Conservation (phyloP, 805 yeast genomes). For the Candida boleticola region DNA sequence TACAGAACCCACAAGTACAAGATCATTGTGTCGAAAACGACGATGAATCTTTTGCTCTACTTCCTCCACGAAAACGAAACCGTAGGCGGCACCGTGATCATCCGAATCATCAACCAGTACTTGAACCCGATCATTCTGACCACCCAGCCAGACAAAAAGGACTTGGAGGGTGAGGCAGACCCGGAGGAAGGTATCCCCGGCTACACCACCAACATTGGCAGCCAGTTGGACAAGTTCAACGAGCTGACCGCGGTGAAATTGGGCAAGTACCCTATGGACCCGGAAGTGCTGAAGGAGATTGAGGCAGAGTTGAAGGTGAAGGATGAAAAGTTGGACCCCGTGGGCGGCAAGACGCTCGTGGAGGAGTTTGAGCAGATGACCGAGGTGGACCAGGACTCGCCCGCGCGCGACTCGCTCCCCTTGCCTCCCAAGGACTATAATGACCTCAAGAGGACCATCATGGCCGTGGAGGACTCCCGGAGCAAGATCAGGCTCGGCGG, state of each 20-base stretch:
- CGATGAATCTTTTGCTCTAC: conserved; percentile 78
- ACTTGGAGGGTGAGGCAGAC: conserved; percentile 46
- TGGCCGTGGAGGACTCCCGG: conserved; percentile 78
- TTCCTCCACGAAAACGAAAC: conserved; percentile 90
- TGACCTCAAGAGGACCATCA: conserved; percentile 77
- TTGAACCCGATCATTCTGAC: conserved; percentile 52
- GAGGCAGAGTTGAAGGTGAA: conserved; percentile 77
- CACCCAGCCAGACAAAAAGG: conserved; percentile 39
- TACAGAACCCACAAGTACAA: conserved; percentile 73
- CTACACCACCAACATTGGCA: conserved; percentile 34
- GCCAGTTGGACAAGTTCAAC: conserved; percentile 59
- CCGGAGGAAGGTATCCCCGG: conserved; percentile 54
- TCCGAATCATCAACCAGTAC: conserved; percentile 82
- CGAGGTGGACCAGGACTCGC: conserved; percentile 57
- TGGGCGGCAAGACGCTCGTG: conserved; percentile 35
- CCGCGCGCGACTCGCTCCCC: conserved; percentile 73
- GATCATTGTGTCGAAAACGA: conserved; percentile 75
- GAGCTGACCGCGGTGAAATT: conserved; percentile 65
- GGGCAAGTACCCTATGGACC: conserved; percentile 83
- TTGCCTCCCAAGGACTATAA: conserved; percentile 78
- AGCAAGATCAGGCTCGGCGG: conserved; percentile 67
- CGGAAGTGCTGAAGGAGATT: conserved; percentile 79
- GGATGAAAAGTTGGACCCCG: conserved; percentile 52
- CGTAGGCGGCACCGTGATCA: conserved; percentile 84
- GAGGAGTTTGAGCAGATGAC: conserved; percentile 45